Evolutionary conservation across 2,329 filamentous ascomycete species (phyloP), one percentile per base, ranked within the genome.

Genomic region (Colletotrichum musae): DNA sequence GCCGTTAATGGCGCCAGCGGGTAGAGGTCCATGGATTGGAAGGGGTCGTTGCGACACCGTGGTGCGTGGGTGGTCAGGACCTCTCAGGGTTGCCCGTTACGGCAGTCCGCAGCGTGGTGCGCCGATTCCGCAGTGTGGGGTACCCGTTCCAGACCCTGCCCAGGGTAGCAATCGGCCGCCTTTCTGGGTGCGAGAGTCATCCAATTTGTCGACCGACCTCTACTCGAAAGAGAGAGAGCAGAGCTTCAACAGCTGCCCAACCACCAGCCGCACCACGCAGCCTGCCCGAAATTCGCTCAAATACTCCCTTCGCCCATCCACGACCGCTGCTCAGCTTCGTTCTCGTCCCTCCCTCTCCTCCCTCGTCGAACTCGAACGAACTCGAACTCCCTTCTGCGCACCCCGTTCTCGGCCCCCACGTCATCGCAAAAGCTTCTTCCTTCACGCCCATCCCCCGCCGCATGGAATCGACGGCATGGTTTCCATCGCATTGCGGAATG

Each of bases 401-500:
- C 52, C 9, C 24, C 24, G 28, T 13, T 32, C 50, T 5, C 50
- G 21, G 15, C 6, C 21, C 24, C 24, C 13, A 10, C 52, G 52
- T 50, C 47, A n/a, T 50, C 18, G 21, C 47, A 21, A 50, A 43
- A 43, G 50, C 48, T 53, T 53, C 43, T 41, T 4, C 36, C 58
- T 21, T 15, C 36, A 12, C 26, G 3, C 48, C 32, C 41, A 41
- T 68, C 45, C 36, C 45, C 52, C 32, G 32, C 50, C 67, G 79
- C 76, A 82, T 82, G 80, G 78, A 77, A 77, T 72, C 74, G 75
- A 73, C 74, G 80, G 78, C 76, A 86, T 86, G 84, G 78, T 80
- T 75, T 80, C 80, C 78, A 77, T 79, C 79, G 81, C 80, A 77
- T 81, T 84, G 81, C 83, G 82, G 76, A 78, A 80, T 80, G 80